Evolutionary conservation across 805 yeast genomes (phyloP).

Genomic region (Candida tallmaniae): DNA sequence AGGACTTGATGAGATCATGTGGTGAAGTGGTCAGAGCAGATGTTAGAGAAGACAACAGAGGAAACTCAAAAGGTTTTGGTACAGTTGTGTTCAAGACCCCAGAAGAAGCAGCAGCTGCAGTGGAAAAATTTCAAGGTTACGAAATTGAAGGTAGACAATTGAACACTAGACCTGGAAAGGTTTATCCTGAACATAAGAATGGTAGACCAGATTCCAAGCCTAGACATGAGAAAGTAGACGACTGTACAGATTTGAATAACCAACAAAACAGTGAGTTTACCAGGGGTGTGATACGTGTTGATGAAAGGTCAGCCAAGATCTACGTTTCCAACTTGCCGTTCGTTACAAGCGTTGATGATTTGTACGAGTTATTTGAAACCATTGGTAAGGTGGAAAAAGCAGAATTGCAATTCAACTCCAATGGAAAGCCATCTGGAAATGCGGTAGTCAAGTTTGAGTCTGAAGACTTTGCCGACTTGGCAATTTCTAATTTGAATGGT

Average conservation of each 20-base stretch:
- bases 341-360: slow-evolving; percentile 82
- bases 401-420: slow-evolving; percentile 53
- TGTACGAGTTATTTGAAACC: slow-evolving; percentile 79
- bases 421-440: slow-evolving; percentile 70
- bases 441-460: slow-evolving; percentile 81
- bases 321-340: slow-evolving; percentile 80
- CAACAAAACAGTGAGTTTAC: slow-evolving; percentile 54
- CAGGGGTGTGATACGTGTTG: slow-evolving; percentile 59
- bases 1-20: slow-evolving; percentile 73
- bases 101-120: slow-evolving; percentile 70
- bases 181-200: slow-evolving; percentile 3
- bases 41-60: slow-evolving; percentile 58
- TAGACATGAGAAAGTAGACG: slow-evolving; percentile 5
- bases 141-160: slow-evolving; percentile 71
- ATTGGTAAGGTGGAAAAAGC: slow-evolving; percentile 74
- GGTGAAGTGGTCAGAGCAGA: slow-evolving; percentile 85
- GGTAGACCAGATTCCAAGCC: slow-evolving; percentile 9
- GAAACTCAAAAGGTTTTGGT: slow-evolving; percentile 84
- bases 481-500: slow-evolving; percentile 69
- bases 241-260: slow-evolving; percentile 5
- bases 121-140: slow-evolving; percentile 62
- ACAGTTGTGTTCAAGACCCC: slow-evolving; percentile 64
- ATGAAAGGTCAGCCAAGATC: slow-evolving; percentile 45
- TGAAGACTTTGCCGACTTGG: slow-evolving; percentile 64
- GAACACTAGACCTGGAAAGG: slow-evolving; percentile 71